phyloP scores from a whole-genome alignment of 768 basidiomycete genomes.

The Cubamyces sp. region DNA sequence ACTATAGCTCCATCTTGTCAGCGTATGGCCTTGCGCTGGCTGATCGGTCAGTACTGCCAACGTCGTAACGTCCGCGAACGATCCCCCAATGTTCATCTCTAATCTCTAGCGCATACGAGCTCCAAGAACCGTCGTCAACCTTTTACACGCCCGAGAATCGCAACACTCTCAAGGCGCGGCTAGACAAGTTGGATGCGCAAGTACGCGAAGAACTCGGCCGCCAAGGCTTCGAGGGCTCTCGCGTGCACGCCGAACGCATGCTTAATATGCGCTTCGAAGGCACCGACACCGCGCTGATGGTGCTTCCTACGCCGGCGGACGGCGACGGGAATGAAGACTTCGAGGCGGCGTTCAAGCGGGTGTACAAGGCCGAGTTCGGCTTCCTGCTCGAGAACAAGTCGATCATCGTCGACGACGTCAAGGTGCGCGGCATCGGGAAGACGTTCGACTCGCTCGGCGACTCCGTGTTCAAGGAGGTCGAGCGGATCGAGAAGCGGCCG shows the following conservation, averaged over 20 bases:
- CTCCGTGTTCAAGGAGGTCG: slow-evolving; percentile 79
- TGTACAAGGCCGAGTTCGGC: slow-evolving; percentile 88
- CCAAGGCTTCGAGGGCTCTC: slow-evolving; percentile 80
- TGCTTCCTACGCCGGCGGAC: slow-evolving; percentile 55
- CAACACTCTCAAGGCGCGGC: slow-evolving; percentile 56
- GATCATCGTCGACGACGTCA: slow-evolving; percentile 90
- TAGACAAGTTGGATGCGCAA: slow-evolving; percentile 67
- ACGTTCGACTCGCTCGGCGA: slow-evolving; percentile 82
- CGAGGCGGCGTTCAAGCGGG: slow-evolving; percentile 75
- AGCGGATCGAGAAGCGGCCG: slow-evolving; percentile 47
- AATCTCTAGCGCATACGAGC: slow-evolving; percentile 72
- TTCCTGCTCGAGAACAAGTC: slow-evolving; percentile 85
- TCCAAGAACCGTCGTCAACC: slow-evolving; percentile 87
- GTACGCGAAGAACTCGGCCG: slow-evolving; percentile 69
- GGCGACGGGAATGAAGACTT: slow-evolving; percentile 72
- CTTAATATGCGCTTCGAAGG: slow-evolving; percentile 94
- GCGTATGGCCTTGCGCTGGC: slow-evolving; percentile 94
- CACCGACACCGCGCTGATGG: slow-evolving; percentile 92
- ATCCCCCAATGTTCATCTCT: background rate
- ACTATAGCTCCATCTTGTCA: slow-evolving; percentile 90
- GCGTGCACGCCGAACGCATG: slow-evolving; percentile 80
- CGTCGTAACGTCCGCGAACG: background rate
- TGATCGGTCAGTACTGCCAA: slow-evolving; percentile 53
- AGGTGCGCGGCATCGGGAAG: slow-evolving; percentile 90
- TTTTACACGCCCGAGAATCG: slow-evolving; percentile 69